Conservation (phyloP, 2,329 filamentous ascomycete species). For the Cyclaneusma minus region DNA sequence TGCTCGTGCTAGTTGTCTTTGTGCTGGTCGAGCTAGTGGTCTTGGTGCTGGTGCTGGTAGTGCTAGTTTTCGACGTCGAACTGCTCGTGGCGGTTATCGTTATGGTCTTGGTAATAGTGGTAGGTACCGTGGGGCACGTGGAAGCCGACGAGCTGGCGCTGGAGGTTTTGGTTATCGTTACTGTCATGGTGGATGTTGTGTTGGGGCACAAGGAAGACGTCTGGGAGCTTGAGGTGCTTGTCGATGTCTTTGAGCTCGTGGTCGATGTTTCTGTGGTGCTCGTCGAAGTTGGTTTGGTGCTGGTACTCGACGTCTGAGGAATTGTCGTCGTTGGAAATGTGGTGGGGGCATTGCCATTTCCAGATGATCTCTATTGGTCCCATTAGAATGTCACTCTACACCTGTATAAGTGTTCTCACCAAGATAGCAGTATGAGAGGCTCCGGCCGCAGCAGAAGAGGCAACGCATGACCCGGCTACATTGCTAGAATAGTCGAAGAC, state of each 20-base stretch:
- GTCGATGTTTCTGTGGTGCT: too few species aligned
- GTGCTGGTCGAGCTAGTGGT: too few species aligned
- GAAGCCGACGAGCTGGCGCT: neutral
- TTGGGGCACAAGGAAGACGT: too few species aligned
- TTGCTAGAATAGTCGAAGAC: too few species aligned
- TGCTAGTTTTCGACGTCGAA: neutral
- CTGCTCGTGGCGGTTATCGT: neutral
- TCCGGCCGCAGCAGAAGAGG: too few species aligned
- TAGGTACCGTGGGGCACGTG: neutral
- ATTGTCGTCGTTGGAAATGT: neutral
- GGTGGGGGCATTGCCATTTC: neutral
- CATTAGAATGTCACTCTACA: too few species aligned
- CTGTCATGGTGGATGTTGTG: neutral
- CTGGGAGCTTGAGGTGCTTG: neutral
- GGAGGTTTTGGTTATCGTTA: neutral
- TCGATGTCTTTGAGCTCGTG: neutral
- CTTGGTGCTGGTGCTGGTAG: too few species aligned
- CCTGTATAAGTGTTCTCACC: too few species aligned
- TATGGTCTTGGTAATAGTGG: neutral
- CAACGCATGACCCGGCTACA: too few species aligned
- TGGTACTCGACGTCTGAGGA: neutral
- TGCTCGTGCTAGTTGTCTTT: too few species aligned
- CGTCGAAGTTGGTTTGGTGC: too few species aligned
- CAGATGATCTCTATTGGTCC: neutral
- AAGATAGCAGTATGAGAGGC: too few species aligned